phyloP scores from a whole-genome alignment of 169 alveolate species.

The Cryptosporidium sp. region DNA sequence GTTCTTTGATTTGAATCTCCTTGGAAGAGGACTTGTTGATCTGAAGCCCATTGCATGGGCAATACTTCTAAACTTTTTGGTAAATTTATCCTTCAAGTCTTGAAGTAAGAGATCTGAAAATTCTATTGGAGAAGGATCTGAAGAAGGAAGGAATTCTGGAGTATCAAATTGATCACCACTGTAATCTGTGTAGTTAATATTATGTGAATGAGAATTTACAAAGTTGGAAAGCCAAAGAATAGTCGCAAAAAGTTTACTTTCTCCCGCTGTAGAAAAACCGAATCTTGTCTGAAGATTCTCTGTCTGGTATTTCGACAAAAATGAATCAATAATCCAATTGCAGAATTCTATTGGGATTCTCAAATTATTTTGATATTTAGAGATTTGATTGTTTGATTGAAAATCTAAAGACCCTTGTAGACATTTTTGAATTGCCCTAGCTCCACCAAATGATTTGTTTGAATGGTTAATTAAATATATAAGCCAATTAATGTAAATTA shows the following conservation, averaged over 20 bases:
- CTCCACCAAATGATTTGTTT: constrained; percentile 67
- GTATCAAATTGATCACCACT: neutral
- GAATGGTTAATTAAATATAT: constrained; percentile 17
- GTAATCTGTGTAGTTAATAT: constrained; percentile 14
- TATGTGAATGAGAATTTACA: constrained; percentile 24
- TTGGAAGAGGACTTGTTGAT: constrained; percentile 2
- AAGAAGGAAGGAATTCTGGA: constrained; percentile 55
- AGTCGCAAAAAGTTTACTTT: constrained; percentile 32
- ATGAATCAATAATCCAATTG: constrained; percentile 37
- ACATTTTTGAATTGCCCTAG: constrained; percentile 56
- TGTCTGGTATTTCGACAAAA: constrained; percentile 46
- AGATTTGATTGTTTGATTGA: neutral
- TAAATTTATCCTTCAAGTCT: constrained; percentile 39
- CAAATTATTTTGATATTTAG: neutral
- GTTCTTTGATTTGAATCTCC: constrained; percentile 22
- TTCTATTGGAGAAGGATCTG: constrained; percentile 33
- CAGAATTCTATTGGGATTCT: constrained; percentile 52
- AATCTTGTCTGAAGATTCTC: constrained; percentile 40
- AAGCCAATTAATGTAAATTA: constrained; percentile 36
- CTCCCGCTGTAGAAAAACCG: constrained; percentile 40
- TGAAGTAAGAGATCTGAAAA: constrained; percentile 29
- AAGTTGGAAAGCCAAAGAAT: constrained; percentile 57
- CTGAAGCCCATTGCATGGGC: constrained; percentile 52
- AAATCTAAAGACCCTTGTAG: neutral
- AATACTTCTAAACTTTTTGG: constrained; percentile 28